Conservation (phyloP, 768 basidiomycete species). For the Cyclocybe cylindracea region DNA sequence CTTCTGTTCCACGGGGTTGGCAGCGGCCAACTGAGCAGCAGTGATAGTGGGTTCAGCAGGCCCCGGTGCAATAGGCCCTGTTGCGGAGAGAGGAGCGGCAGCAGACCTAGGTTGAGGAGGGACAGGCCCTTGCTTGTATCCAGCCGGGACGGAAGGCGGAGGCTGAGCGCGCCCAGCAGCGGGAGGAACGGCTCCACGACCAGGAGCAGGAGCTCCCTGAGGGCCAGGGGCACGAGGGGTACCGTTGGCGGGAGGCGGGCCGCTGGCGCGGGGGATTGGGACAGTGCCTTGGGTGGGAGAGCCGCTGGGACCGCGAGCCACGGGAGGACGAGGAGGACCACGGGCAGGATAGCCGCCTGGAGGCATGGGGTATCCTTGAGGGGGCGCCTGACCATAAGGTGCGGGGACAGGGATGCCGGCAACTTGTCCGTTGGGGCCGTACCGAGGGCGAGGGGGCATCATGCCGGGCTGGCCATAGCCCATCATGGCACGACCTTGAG, state of each 20-base stretch:
- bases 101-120: slow-evolving; percentile 49
- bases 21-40: slow-evolving; percentile 50
- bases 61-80: slow-evolving; percentile 43
- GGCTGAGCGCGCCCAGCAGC: slow-evolving; percentile 31
- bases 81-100: slow-evolving; percentile 36
- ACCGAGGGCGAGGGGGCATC: slow-evolving; percentile 87
- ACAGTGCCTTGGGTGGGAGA: slow-evolving; percentile 68
- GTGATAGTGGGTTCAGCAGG: slow-evolving; percentile 45
- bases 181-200: slow-evolving; percentile 32
- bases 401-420: slow-evolving; percentile 76
- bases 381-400: slow-evolving; percentile 72
- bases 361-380: slow-evolving; percentile 72
- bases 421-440: slow-evolving; percentile 72
- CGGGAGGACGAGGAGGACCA: slow-evolving; percentile 62
- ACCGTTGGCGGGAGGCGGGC: slow-evolving; percentile 57
- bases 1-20: slow-evolving; percentile 90
- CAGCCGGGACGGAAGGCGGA: slow-evolving; percentile 20
- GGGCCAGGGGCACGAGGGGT: slow-evolving; percentile 52
- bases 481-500: slow-evolving; percentile 79
- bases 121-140: slow-evolving; percentile 37
- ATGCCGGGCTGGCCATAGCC: slow-evolving; percentile 84
- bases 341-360: slow-evolving; percentile 56
- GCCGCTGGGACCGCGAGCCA: slow-evolving; percentile 65
- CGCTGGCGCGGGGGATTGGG: slow-evolving; percentile 67
- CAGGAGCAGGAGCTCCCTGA: slow-evolving; percentile 47